Conservation (phyloP, 108 stramenopile genomes). For the Fistulifera pelliculosa region DNA sequence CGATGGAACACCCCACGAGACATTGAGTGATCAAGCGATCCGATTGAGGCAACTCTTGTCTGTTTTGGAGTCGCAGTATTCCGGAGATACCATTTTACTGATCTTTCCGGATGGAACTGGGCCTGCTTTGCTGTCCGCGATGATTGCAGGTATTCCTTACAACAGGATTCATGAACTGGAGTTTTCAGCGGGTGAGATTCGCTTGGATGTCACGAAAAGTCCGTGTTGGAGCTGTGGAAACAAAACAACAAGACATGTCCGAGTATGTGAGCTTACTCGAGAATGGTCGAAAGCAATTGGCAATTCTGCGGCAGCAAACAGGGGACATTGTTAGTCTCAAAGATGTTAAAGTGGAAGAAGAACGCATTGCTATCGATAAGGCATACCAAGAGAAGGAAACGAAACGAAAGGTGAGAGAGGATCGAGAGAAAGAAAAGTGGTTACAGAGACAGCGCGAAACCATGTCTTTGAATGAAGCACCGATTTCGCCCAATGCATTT, state of each 20-base stretch:
- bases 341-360: constrained; percentile 23
- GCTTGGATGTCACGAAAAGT: constrained; percentile 38
- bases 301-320: constrained; percentile 7
- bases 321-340: constrained; percentile 19
- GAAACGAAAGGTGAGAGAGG: neutral
- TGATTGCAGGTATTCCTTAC: constrained; percentile 70
- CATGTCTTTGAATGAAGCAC: neutral
- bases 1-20: constrained; percentile 79
- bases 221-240: constrained; percentile 11
- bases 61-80: constrained; percentile 61
- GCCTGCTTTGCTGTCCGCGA: constrained; percentile 58
- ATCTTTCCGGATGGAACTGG: constrained; percentile 75
- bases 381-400: constrained; percentile 8
- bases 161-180: constrained; percentile 61
- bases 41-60: constrained; percentile 61
- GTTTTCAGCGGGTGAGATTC: constrained; percentile 50
- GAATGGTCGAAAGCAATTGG: constrained; percentile 21
- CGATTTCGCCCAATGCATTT: neutral
- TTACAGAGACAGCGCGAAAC: neutral
- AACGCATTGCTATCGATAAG: constrained; percentile 20
- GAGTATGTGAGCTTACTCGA: constrained; percentile 12
- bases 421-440: neutral
- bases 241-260: constrained; percentile 4
- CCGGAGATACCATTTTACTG: constrained; percentile 64
- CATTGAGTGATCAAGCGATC: constrained; percentile 55